Evolutionary conservation across 495 filamentous ascomycete genomes (phyloP).

Genomic region (Aspergillus nanangensis): DNA sequence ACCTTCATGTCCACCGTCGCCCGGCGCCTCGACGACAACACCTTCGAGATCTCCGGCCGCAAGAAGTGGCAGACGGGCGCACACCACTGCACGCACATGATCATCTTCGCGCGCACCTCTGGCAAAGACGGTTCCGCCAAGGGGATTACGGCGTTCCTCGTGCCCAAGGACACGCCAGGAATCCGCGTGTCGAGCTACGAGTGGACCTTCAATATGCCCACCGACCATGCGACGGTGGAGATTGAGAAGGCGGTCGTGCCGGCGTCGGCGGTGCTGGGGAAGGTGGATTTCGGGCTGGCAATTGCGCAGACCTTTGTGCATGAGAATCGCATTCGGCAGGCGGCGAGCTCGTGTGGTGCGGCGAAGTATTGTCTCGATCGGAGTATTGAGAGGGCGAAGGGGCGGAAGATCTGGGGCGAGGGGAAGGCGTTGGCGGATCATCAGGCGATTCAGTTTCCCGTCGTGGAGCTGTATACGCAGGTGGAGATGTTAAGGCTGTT

Average conservation of each 20-base stretch:
- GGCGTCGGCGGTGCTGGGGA: slow-evolving; percentile 41
- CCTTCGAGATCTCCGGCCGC: slow-evolving; percentile 48
- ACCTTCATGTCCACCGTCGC: slow-evolving; percentile 54
- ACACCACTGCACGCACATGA: slow-evolving; percentile 52
- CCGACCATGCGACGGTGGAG: slow-evolving; percentile 53
- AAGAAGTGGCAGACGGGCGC: slow-evolving; percentile 63
- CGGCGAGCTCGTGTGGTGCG: slow-evolving; percentile 53
- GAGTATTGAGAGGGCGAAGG: slow-evolving; percentile 47
- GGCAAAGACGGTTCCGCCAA: slow-evolving; percentile 39
- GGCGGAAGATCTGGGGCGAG: slow-evolving; percentile 50
- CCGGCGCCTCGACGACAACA: slow-evolving; percentile 29
- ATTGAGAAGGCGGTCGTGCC: slow-evolving; percentile 47
- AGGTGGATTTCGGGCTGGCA: slow-evolving; percentile 42
- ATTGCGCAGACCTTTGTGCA: slow-evolving; percentile 60
- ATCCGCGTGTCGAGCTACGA: slow-evolving; percentile 49
- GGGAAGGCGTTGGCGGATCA: slow-evolving; percentile 44
- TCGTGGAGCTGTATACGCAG: slow-evolving; percentile 57
- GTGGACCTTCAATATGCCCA: slow-evolving; percentile 62
- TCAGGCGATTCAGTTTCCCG: slow-evolving; percentile 57
- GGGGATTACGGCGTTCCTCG: slow-evolving; percentile 56
- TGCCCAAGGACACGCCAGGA: slow-evolving; percentile 41
- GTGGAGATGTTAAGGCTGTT: slow-evolving; percentile 55
- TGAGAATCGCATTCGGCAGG: slow-evolving; percentile 59
- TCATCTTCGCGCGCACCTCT: slow-evolving; percentile 53
- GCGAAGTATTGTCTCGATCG: slow-evolving; percentile 52